A percentile compares a stretch with the other conserved stretches of the same genome.
These are phyloP conservation scores for Exophiala alcalophila DNA, from an alignment of 2,329 filamentous ascomycete genomes.

Conservation along the genomic window DNA sequence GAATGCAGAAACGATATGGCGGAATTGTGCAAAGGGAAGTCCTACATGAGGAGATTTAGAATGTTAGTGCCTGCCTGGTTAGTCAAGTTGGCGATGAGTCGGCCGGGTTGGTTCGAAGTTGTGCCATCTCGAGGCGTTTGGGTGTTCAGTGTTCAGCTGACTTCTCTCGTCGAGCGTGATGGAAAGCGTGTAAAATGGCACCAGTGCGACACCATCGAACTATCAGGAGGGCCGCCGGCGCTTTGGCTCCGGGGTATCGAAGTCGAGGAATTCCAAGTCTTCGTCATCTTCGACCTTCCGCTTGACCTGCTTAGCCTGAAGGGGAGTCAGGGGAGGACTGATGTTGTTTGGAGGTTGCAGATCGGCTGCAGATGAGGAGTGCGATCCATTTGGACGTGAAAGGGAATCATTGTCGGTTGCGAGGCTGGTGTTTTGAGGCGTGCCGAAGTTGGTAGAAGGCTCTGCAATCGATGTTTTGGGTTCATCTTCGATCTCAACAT, in stretches of 20 bases:
- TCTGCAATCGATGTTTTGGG: neutral
- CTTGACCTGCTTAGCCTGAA: conserved; percentile 21
- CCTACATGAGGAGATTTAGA: conserved; percentile 3
- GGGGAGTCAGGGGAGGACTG: conserved; percentile 23
- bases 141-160: too few relatives aligned
- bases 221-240: conserved; percentile 24
- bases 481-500: conserved; percentile 3
- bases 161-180: too few relatives aligned
- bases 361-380: conserved; percentile 1
- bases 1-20: neutral
- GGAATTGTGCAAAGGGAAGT: neutral
- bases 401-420: neutral
- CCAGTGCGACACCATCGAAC: too few relatives aligned
- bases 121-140: neutral
- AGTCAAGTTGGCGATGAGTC: conserved; percentile 2
- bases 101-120: neutral
- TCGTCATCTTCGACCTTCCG: conserved; percentile 29
- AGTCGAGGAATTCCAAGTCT: conserved; percentile 24
- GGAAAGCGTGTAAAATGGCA: too few relatives aligned
- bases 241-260: conserved; percentile 29
- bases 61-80: conserved; percentile 12
- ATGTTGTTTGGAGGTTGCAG: conserved; percentile 1
- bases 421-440: neutral
- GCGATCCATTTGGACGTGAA: neutral
- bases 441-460: neutral